Base-by-base conservation (phyloP, 2,329 filamentous ascomycete genomes). In the Lizonia empirigonia region DNA sequence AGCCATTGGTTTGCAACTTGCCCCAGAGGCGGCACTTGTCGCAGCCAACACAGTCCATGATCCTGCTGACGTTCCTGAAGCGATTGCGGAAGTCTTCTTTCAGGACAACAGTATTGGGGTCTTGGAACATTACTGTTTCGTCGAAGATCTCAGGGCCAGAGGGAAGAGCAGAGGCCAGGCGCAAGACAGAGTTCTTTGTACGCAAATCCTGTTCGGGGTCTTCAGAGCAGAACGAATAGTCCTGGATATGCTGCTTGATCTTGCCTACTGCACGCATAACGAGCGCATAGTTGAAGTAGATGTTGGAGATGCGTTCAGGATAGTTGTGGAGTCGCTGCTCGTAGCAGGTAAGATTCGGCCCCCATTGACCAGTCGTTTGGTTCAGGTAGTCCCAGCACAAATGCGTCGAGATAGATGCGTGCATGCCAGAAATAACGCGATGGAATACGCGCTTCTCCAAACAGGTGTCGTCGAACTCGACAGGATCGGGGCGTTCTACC, bases 261-360 rank as follows among this genome's bases (percentile, higher is more conserved):
- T 99, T 99, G 44, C 90, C 89, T 32, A 97, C 84, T 10, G 94
- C 94, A 40, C 94, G 89, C 20, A 93, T 88, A 32, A 99, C 82
- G n/a, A 99, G 82, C 0, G 94, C 94, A 69, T 96, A 99, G 82
- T 99, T 97, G 80, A 99, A 99, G 79, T 99, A 99, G 40, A 99
- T 82, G 74, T 99, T 99, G 62, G 92, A 94, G 68, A 99, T 89
- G 54, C 93, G 89, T 62, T 99, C 94, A 0, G 93, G 91, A 70
- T 89, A 85, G 18, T 82, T 80, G 73, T 96, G 90, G 13, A 99
- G 82, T n/a, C 94, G 86, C 26, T 86, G 78, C 69, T 89, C 85
- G 80, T 96, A 99, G 80, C 94, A 99, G 57, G 86, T 80, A 45
- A 96, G 74, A 67, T 99, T 99, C 19, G 91, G 92, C 40, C 87